Base-by-base conservation (phyloP, 495 filamentous ascomycete genomes). In the Hyaloscypha finlandica region DNA sequence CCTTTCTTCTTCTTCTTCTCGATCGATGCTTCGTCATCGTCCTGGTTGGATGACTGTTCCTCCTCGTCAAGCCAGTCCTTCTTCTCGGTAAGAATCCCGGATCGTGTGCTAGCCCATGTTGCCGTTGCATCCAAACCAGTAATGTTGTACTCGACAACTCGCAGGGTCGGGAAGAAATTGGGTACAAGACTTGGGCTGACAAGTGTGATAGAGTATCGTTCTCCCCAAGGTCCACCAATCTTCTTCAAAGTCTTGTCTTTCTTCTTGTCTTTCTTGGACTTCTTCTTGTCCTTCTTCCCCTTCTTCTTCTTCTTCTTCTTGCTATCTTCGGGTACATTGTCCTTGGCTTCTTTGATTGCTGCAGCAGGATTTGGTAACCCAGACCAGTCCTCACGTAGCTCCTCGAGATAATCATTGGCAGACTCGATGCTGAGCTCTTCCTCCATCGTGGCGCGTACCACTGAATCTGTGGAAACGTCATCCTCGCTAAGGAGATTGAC, bases 101-200 rank as follows among this genome's bases (percentile, higher is more conserved):
- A 61, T 64, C 62, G 61, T 8, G 63, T 67, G 51, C 83, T 78
- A 6, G 74, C 68, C 85, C 85, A 86, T 5, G 78, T 75, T 2
- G 75, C 67, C 3, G 74, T 65, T 33, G 85, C 69, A 59, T 92
- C 88, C 6, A 97, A 72, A 1, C 92, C 93, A 0, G 91, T 91
- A 64, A 91, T 91, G 71, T 99, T 98, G 81, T 99, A 99, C 74
- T 97, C 92, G 61, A 94, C 80, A 29, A 98, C 85, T 4, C 95
- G 84, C 39, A 98, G 74, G 4, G 90, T 92, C 1, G 95, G 95
- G 73, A 95, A 96, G 75, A 91, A 97, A 69, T 94, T 98, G 0
- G 95, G 95, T 3, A 99, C 91, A 35, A 99, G 76, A 72, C 93
- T 97, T 1, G 95, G 90, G 20, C 87, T 82, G 59, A 97, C 90